These are phyloP conservation scores for Aureobasidium sp. DNA, from an alignment of 2,329 filamentous ascomycete genomes.

Conservation along the genomic window DNA sequence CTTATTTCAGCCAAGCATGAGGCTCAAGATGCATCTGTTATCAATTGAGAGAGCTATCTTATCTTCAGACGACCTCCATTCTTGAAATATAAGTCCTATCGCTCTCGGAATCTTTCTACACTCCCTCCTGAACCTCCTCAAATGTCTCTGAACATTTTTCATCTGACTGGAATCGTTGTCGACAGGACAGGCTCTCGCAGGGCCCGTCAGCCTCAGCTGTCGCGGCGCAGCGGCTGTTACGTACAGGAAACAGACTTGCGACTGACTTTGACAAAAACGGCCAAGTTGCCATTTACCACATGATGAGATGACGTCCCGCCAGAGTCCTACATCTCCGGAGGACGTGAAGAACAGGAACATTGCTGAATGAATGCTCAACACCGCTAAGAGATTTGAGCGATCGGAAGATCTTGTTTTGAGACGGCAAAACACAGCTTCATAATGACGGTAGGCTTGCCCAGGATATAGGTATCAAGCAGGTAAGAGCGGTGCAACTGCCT, in stretches of 20 bases:
- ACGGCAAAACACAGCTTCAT: background rate
- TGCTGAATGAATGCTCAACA: background rate
- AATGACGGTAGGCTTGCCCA: background rate
- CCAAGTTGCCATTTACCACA: background rate
- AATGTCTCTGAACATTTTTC: background rate
- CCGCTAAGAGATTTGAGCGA: too few species aligned
- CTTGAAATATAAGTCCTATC: constrained; percentile 2
- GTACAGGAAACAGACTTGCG: constrained; percentile 1
- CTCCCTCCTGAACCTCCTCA: background rate
- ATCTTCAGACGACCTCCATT: constrained; percentile 8
- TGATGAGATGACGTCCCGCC: constrained; percentile 1
- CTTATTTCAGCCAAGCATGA: background rate
- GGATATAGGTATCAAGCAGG: background rate
- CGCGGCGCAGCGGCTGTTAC: constrained; percentile 9
- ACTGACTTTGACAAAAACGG: constrained; percentile 7
- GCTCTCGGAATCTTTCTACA: background rate
- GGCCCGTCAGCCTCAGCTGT: background rate
- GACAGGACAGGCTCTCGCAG: background rate
- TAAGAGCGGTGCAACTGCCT: background rate
- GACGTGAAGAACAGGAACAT: background rate
- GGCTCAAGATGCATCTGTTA: constrained; percentile 8
- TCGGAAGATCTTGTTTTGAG: background rate
- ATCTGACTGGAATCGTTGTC: background rate
- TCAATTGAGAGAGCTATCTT: background rate
- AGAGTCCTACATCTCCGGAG: background rate